Evolutionary conservation across 352 stramenopile species (phyloP).

Genomic region (Pythium coloratum): DNA sequence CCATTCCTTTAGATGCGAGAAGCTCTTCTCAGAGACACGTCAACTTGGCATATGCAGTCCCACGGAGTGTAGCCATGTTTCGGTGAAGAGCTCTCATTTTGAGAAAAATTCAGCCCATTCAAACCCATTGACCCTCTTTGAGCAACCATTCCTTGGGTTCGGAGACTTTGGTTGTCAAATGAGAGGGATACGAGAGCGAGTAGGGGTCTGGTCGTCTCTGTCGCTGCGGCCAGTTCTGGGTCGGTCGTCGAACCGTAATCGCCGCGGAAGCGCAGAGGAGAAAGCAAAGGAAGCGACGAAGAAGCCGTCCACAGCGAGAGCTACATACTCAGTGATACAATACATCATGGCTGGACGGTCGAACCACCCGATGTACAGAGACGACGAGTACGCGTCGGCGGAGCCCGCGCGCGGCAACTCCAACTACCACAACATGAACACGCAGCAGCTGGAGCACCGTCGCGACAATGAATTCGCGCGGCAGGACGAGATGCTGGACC

Average conservation of each 20-base stretch:
- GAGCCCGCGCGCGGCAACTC: neutral
- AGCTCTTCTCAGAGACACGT: neutral
- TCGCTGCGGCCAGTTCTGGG: conserved; percentile 1
- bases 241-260: neutral
- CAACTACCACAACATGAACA: conserved; percentile 68
- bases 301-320: neutral
- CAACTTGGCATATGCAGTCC: no score
- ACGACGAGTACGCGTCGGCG: conserved; percentile 22
- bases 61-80: neutral
- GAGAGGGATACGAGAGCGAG: neutral
- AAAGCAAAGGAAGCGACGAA: neutral
- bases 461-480: conserved; percentile 52
- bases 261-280: neutral
- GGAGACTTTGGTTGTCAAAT: neutral
- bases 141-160: neutral
- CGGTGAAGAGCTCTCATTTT: conserved; percentile 1
- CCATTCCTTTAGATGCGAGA: neutral
- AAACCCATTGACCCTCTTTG: neutral
- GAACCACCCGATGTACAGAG: conserved; percentile 44
- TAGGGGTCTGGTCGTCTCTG: neutral
- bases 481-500: conserved; percentile 74
- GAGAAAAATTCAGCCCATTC: conserved; percentile 1
- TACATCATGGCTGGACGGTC: conserved; percentile 27
- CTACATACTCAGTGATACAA: neutral
- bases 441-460: conserved; percentile 61